Evolutionary conservation across 2,329 filamentous ascomycete species (phyloP).

Genomic region (Nemania abortiva): DNA sequence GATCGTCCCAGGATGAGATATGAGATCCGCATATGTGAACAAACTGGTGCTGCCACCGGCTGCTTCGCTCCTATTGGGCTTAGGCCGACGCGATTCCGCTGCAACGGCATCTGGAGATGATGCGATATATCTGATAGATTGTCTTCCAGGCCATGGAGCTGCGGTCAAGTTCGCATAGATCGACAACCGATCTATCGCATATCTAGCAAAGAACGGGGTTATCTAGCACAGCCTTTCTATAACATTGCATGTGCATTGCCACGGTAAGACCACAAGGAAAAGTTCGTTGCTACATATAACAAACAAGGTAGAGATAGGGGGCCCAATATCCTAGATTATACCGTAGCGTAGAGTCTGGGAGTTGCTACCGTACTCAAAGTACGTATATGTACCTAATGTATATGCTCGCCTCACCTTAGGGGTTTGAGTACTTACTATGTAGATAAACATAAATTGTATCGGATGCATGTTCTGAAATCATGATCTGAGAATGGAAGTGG

Average conservation of each 20-base stretch:
- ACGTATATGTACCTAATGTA: no score
- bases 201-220: neutral
- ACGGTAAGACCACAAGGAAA: neutral
- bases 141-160: neutral
- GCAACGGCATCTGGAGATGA: neutral
- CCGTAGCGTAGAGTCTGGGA: no score
- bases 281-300: neutral
- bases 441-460: no score
- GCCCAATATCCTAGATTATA: no score
- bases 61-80: conserved; percentile 6
- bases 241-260: neutral
- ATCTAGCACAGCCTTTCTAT: neutral
- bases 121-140: neutral
- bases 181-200: conserved; percentile 5
- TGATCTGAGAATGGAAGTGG: no score
- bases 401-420: no score
- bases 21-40: conserved; percentile 10
- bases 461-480: no score
- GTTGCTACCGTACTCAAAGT: no score
- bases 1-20: conserved; percentile 32
- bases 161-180: conserved; percentile 9
- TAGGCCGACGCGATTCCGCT: neutral
- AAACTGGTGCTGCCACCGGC: conserved; percentile 8
- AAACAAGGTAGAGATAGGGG: neutral
- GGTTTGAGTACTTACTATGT: no score